phyloP scores from a whole-genome alignment of 1,284 basidiomycete species.

The Austroboletus niveus region DNA sequence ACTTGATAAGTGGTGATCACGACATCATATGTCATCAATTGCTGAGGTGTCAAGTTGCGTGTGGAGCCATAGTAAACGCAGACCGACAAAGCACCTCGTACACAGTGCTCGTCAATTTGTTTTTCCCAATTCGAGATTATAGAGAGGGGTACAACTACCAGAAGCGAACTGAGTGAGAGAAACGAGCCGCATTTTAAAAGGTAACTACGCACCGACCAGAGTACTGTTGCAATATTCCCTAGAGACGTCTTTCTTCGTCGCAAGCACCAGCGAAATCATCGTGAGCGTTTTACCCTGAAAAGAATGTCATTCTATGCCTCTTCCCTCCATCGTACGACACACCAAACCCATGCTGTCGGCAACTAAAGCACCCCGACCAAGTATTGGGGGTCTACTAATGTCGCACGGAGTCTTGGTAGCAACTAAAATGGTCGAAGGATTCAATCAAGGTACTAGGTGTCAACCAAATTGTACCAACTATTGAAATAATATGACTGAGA shows the following conservation, averaged over 20 bases:
- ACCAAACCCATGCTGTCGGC: conserved; percentile 87
- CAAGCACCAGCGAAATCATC: conserved; percentile 73
- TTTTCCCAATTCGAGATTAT: conserved; percentile 91
- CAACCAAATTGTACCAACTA: conserved; percentile 40
- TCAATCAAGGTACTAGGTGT: background rate
- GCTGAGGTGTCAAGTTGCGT: conserved; percentile 57
- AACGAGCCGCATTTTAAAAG: background rate
- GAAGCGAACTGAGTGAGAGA: conserved; percentile 4
- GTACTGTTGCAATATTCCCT: conserved; percentile 61
- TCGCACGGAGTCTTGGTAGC: conserved; percentile 79
- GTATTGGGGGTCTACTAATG: conserved; percentile 46
- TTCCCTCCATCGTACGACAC: conserved; percentile 5
- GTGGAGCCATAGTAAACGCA: conserved; percentile 73
- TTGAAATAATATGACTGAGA: conserved; percentile 63
- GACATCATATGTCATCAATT: conserved; percentile 70
- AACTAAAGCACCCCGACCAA: conserved; percentile 82
- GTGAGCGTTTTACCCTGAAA: conserved; percentile 81
- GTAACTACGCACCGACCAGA: conserved; percentile 63
- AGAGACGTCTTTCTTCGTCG: conserved; percentile 66
- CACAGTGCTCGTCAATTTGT: conserved; percentile 80
- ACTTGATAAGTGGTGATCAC: conserved; percentile 88
- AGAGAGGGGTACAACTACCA: conserved; percentile 79
- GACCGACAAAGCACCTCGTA: conserved; percentile 49
- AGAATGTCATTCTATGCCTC: conserved; percentile 7
- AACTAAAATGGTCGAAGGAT: conserved; percentile 40